Base-by-base conservation (phyloP, 768 basidiomycete species). In the Pleurotus giganteus region DNA sequence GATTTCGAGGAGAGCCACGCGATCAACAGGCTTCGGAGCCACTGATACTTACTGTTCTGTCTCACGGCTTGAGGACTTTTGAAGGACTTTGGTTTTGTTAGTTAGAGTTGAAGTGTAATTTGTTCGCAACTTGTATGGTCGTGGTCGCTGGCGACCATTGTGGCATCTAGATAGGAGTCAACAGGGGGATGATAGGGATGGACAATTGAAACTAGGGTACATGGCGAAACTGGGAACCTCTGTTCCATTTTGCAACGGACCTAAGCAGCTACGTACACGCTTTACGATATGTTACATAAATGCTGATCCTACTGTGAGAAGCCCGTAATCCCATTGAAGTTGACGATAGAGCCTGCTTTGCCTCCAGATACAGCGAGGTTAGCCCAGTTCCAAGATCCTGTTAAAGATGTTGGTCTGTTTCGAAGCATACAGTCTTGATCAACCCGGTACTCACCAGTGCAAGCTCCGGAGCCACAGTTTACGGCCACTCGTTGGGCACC, bases 381-480 rank as follows among this genome's bases (percentile, higher is more conserved):
- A 3, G 75, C 61, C 80, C 81, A 84, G 60, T 80, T 64, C 82
- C 83, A 85, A 0, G 61, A 63, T 4, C 79, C 80, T 78, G 43
- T 23, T 4, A n/a, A 31, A 23, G 12, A 44, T 9, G 2, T 11
- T 44, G 9, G n/a, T n/a, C 13, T 29, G 17, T 34, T n/a, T 43
- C 32, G 45, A 23, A 7, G 53, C 19, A 13, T 26, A 24, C 1
- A 26, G 32, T 9, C 34, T 45, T 17, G 28, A 28, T 37, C 31
- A 41, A 47, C 69, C 21, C 59, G 26, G 13, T 8, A 32, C 49
- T 24, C 19, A 80, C 82, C 82, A 24, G 64, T 70, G 66, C 83
- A 86, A 24, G 79, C 68, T 1, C 72, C 75, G 2, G 32, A 27
- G 43, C 84, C 85, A 59, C 85, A 87, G 62, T 85, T 78, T 3